Evolutionary conservation across 2,329 filamentous ascomycete genomes (phyloP).

Genomic region (Dendrostoma leiphaemia): DNA sequence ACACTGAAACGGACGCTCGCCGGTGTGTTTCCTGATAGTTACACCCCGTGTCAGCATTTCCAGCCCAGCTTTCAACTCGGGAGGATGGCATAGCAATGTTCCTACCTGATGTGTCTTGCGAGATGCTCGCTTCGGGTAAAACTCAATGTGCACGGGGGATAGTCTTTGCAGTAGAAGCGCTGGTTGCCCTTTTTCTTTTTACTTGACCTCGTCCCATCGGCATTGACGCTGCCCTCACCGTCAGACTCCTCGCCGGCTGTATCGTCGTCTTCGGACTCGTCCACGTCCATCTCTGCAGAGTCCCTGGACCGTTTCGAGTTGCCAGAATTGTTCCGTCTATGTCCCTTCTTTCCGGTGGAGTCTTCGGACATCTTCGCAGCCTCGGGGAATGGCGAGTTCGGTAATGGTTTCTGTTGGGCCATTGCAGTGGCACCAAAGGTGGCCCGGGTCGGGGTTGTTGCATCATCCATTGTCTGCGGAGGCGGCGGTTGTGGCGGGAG

Average conservation of each 20-base stretch:
- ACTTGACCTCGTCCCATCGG: constrained; percentile 65
- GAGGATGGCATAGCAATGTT: constrained; percentile 15
- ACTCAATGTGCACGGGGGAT: constrained; percentile 87
- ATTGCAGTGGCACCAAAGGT: constrained; percentile 43
- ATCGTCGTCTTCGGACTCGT: constrained; percentile 65
- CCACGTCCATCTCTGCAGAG: constrained; percentile 73
- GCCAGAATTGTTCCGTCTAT: constrained; percentile 58
- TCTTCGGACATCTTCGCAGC: constrained; percentile 44
- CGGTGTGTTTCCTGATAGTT: constrained; percentile 82
- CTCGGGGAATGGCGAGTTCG: constrained; percentile 50
- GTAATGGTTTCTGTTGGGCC: constrained; percentile 52
- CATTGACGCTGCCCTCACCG: constrained; percentile 57
- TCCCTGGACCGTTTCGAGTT: constrained; percentile 59
- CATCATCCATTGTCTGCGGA: constrained; percentile 39
- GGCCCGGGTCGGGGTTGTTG: constrained; percentile 62
- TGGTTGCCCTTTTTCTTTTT: constrained; percentile 99
- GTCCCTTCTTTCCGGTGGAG: constrained; percentile 40
- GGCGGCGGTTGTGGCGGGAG: constrained; percentile 23
- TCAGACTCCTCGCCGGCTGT: constrained; percentile 54
- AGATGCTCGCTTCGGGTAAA: constrained; percentile 96
- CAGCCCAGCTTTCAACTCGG: too few relatives aligned
- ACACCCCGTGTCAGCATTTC: neutral
- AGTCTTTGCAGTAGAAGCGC: constrained; percentile 94
- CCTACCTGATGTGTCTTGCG: constrained; percentile 86
- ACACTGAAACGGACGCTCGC: constrained; percentile 93